Base-by-base conservation (phyloP, 371 early-diverging fungal genomes). In the Mortierella sp. region DNA sequence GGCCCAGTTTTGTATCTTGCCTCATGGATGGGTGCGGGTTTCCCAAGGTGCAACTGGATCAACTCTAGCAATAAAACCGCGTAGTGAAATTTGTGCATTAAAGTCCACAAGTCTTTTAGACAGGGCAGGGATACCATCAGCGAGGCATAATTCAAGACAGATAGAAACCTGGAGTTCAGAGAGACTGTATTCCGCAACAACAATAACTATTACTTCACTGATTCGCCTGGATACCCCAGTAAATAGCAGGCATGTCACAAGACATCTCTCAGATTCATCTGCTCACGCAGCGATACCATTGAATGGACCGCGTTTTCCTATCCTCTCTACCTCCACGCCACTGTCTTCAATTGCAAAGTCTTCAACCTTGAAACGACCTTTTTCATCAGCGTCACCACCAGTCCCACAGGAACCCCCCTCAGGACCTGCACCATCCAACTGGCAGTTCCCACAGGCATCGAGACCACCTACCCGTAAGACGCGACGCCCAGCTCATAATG, bases 401-500 rank as follows among this genome's bases (percentile, higher is more conserved):
- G 47, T 57, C 10, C 58, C 71, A 11, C 57, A 55, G 6, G 22
- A 19, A 3, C 9, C 50, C 11, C 7, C 58, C 8, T 11, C 57
- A 10, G 65, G 55, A 47, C 32, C 67, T 24, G 58, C 19, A 2
- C 58, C 48, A 22, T 40, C 78, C 2, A 48, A 58, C 1, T 78
- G 78, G 78, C 62, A 69, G 2, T 62, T 78, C 55, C 78, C 78
- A 19, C 50, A 43, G n/a, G 21, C 53, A 9, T 48, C 52, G 57
- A 47, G 28, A 58, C 65, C 40, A 53, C 16, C 6, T 11, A 21
- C 10, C 2, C 36, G 15, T 5, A 36, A 59, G 22, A 0, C 69
- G 3, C 48, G 63, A 40, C 32, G 53, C 2, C 16, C 38, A 36
- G 38, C 45, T 48, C 65, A 41, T 21, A 24, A 48, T 16, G 69